Evolutionary conservation across 495 filamentous ascomycete genomes (phyloP).

Genomic region (Penicillium macrosclerotiorum): DNA sequence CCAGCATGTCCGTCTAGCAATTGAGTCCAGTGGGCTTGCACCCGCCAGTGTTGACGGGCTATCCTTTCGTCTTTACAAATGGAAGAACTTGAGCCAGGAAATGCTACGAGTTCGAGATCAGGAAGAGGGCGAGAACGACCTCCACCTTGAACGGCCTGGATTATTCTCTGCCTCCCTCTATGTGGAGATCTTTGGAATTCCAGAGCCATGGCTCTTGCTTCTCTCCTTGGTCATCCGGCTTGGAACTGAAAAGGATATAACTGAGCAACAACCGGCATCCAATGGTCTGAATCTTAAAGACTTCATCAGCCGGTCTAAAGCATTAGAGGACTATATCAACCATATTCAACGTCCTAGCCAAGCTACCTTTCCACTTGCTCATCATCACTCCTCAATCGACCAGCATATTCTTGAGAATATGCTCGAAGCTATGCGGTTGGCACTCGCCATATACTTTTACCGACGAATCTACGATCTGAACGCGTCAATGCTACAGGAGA

Average conservation of each 20-base stretch:
- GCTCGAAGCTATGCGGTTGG: constrained; percentile 24
- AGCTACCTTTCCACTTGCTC: constrained; percentile 1
- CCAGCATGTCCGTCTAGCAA: constrained; percentile 9
- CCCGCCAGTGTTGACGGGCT: constrained; percentile 17
- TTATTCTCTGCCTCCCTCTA: constrained; percentile 26
- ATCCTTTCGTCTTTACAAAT: constrained; percentile 25
- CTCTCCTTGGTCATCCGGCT: constrained; percentile 25
- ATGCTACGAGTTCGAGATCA: constrained; percentile 22
- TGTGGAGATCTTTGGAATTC: constrained; percentile 28
- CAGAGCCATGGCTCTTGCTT: constrained; percentile 23
- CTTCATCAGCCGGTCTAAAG: constrained; percentile 19
- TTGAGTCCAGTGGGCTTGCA: constrained; percentile 18
- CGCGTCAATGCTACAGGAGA: constrained; percentile 20
- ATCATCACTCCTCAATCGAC: constrained; percentile 14
- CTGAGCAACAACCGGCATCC: constrained; percentile 4
- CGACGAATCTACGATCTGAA: constrained; percentile 28
- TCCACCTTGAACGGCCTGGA: constrained; percentile 26
- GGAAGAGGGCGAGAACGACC: constrained; percentile 25
- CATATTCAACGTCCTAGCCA: constrained; percentile 11
- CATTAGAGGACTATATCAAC: constrained; percentile 23
- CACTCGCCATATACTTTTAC: constrained; percentile 30
- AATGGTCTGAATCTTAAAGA: constrained; percentile 17
- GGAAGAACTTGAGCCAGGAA: constrained; percentile 19
- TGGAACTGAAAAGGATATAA: constrained; percentile 24
- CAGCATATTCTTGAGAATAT: constrained; percentile 13